Conservation (phyloP, 176 grass and related monocot species). For the Leersia perrieri region DNA sequence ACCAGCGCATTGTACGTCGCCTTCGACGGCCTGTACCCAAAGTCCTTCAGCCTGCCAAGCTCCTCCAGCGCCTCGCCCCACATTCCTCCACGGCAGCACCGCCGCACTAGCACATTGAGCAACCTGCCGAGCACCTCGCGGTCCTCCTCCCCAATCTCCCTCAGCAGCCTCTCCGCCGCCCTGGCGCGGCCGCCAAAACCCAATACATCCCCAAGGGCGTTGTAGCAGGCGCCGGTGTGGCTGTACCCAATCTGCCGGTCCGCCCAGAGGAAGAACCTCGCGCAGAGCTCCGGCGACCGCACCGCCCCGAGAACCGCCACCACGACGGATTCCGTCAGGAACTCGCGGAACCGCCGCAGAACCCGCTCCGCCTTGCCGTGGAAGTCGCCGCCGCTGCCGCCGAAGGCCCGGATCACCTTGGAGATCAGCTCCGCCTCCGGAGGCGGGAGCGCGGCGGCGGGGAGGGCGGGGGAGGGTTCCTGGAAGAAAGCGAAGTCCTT, state of each 20-base stretch:
- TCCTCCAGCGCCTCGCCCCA: constrained; percentile 79
- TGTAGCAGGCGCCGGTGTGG: constrained; percentile 58
- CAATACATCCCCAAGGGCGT: constrained; percentile 57
- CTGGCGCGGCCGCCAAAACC: constrained; percentile 60
- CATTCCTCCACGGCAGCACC: constrained; percentile 56
- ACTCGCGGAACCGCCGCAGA: constrained; percentile 62
- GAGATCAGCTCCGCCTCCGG: constrained; percentile 67
- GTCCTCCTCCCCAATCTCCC: constrained; percentile 80
- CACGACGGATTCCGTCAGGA: constrained; percentile 61
- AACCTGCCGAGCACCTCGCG: constrained; percentile 75
- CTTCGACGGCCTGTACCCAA: constrained; percentile 63
- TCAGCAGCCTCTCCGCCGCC: constrained; percentile 55
- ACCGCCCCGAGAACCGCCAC: constrained; percentile 58
- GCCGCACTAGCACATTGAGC: constrained; percentile 81
- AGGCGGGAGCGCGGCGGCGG: constrained; percentile 31
- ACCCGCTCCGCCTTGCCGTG: constrained; percentile 52
- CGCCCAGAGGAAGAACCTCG: constrained; percentile 93
- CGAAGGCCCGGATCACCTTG: constrained; percentile 61
- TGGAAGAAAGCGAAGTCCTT: constrained; percentile 73
- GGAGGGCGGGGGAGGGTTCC: constrained; percentile 24
- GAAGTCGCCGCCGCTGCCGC: constrained; percentile 35
- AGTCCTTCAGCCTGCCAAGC: constrained; percentile 75
- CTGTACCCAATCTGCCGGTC: constrained; percentile 84
- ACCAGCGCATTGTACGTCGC: constrained; percentile 74
- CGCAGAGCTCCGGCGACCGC: constrained; percentile 54